A percentile compares a stretch with the other conserved stretches of the same genome.
These are phyloP conservation scores for Cudoniella acicularis DNA, from an alignment of 495 filamentous ascomycete genomes.

Conservation along the genomic window DNA sequence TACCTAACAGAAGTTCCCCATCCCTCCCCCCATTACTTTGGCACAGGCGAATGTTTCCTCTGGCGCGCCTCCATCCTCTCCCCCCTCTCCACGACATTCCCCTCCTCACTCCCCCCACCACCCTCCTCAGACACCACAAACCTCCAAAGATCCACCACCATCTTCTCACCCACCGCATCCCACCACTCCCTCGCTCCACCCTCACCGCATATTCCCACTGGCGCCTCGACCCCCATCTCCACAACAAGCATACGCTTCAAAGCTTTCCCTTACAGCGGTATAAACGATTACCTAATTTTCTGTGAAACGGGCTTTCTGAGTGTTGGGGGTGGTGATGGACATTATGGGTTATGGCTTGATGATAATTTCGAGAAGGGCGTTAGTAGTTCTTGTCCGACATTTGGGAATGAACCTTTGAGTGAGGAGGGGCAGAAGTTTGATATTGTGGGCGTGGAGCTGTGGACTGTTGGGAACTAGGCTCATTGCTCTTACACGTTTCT, in stretches of 20 bases:
- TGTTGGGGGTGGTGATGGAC: slow-evolving; percentile 80
- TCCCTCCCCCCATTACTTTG: slow-evolving; percentile 80
- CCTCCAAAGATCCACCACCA: slow-evolving; percentile 68
- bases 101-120: slow-evolving; percentile 61
- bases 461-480: slow-evolving; percentile 60
- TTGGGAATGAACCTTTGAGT: slow-evolving; percentile 93
- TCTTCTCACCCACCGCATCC: slow-evolving; percentile 31
- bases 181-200: slow-evolving; percentile 63
- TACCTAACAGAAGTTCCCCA: slow-evolving; percentile 87
- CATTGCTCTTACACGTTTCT: background rate
- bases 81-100: slow-evolving; percentile 38
- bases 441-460: slow-evolving; percentile 85
- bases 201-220: slow-evolving; percentile 56
- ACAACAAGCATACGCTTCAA: slow-evolving; percentile 74
- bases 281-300: slow-evolving; percentile 95
- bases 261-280: slow-evolving; percentile 91
- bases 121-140: slow-evolving; percentile 71
- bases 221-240: slow-evolving; percentile 28
- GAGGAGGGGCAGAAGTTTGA: slow-evolving; percentile 93
- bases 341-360: slow-evolving; percentile 91
- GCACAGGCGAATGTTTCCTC: slow-evolving; percentile 96
- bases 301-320: slow-evolving; percentile 84
- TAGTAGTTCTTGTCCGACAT: slow-evolving; percentile 77
- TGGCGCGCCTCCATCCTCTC: slow-evolving; percentile 74
- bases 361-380: slow-evolving; percentile 83